Conservation (phyloP, 73 alveolate genomes). For the Blepharisma japonicum region DNA sequence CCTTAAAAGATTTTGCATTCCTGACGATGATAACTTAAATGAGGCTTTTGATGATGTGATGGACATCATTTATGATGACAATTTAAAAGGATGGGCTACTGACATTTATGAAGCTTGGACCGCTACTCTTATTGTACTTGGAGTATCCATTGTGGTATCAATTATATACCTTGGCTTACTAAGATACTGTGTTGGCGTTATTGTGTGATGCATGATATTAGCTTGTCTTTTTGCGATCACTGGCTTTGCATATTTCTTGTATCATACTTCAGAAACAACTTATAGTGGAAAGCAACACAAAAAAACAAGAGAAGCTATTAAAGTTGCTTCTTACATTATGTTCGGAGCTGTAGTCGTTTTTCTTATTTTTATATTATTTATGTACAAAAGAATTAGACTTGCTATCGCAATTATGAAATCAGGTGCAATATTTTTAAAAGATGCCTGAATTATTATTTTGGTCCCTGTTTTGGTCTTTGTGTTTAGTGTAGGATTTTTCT, state of each 20-base stretch:
- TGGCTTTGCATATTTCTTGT: conserved; percentile 37
- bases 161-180: conserved; percentile 6
- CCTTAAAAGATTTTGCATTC: conserved; percentile 21
- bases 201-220: conserved; percentile 44
- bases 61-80: background rate
- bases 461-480: conserved; percentile 85
- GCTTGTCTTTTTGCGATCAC: conserved; percentile 56
- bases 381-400: conserved; percentile 85
- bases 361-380: conserved; percentile 67
- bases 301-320: conserved; percentile 33
- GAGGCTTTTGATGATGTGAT: conserved; percentile 13
- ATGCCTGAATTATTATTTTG: conserved; percentile 64
- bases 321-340: conserved; percentile 33
- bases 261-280: background rate
- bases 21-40: background rate
- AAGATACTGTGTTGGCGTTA: conserved; percentile 26
- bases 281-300: background rate
- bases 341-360: conserved; percentile 61
- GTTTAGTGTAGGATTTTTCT: conserved; percentile 62
- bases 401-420: conserved; percentile 92
- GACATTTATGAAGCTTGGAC: conserved; percentile 25
- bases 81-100: background rate
- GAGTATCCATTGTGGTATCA: background rate
- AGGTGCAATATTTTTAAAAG: conserved; percentile 82
- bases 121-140: conserved; percentile 21